Conservation (phyloP, 768 basidiomycete species). For the Pleurotus pulmonarius region DNA sequence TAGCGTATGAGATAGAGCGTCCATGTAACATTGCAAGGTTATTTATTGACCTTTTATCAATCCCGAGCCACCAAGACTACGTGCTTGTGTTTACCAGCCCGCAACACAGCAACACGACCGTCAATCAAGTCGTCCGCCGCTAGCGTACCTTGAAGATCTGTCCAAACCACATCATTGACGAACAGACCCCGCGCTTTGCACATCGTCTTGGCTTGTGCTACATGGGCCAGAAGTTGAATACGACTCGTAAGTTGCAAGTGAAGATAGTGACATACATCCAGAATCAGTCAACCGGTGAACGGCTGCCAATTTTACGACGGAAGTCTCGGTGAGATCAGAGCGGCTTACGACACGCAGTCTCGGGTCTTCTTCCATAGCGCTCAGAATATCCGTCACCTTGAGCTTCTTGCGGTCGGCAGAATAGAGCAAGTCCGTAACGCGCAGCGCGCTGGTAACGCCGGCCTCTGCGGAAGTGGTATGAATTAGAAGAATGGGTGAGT, state of each 20-base stretch:
- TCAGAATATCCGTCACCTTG: constrained; percentile 50
- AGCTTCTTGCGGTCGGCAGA: constrained; percentile 42
- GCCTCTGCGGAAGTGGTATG: constrained; percentile 23
- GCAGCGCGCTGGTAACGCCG: constrained; percentile 36
- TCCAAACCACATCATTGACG: constrained; percentile 48
- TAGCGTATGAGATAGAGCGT: too few species aligned
- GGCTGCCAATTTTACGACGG: constrained; percentile 61
- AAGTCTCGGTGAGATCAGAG: constrained; percentile 46
- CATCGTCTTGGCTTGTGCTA: constrained; percentile 65
- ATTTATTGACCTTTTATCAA: constrained; percentile 14
- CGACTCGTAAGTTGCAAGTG: too few species aligned
- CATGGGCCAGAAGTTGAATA: too few species aligned
- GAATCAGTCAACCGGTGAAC: constrained; percentile 57
- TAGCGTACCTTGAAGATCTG: constrained; percentile 38
- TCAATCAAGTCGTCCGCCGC: constrained; percentile 50
- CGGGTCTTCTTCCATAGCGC: constrained; percentile 62
- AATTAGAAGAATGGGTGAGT: constrained; percentile 4
- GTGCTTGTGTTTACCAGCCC: constrained; percentile 73
- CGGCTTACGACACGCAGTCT: constrained; percentile 52
- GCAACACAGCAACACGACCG: constrained; percentile 56
- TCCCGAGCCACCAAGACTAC: constrained; percentile 39
- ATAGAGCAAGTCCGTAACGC: constrained; percentile 42
- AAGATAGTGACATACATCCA: constrained; percentile 43
- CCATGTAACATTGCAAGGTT: background rate
- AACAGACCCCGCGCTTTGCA: constrained; percentile 67